phyloP scores from a whole-genome alignment of 495 filamentous ascomycete genomes.

The Lophiostoma macrostomum region DNA sequence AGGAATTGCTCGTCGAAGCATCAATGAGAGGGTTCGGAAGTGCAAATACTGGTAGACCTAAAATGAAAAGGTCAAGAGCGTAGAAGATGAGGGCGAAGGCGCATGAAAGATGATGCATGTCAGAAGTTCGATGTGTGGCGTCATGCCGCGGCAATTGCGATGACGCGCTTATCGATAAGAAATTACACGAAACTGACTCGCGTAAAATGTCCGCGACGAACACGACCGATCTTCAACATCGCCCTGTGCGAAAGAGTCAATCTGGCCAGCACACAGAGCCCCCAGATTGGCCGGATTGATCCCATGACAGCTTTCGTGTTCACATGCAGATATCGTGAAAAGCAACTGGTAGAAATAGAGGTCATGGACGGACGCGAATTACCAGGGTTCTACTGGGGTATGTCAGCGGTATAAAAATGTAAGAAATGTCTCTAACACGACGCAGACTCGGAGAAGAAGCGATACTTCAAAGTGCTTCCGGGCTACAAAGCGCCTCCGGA shows the following conservation, averaged over 20 bases:
- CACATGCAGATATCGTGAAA: neutral
- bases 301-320: no score
- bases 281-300: no score
- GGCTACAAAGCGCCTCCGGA: slow-evolving; percentile 48
- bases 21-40: slow-evolving; percentile 22
- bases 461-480: slow-evolving; percentile 56
- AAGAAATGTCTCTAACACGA: neutral
- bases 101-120: neutral
- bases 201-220: neutral
- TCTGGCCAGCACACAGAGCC: no score
- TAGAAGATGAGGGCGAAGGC: neutral
- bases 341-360: neutral
- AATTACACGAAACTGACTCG: slow-evolving; percentile 1
- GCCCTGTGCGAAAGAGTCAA: neutral
- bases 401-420: slow-evolving; percentile 5
- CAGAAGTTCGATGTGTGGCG: slow-evolving; percentile 9
- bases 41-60: neutral
- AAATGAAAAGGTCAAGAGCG: neutral
- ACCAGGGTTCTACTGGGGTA: slow-evolving; percentile 51
- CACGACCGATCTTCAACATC: neutral
- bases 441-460: slow-evolving; percentile 53
- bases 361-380: slow-evolving; percentile 41
- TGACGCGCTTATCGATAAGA: slow-evolving; percentile 14
- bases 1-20: slow-evolving; percentile 44
- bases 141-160: slow-evolving; percentile 13